Evolutionary conservation across 352 stramenopile species (phyloP), one percentile per base, ranked within the genome.

Genomic region (Phytophthora pseudosyringae): DNA sequence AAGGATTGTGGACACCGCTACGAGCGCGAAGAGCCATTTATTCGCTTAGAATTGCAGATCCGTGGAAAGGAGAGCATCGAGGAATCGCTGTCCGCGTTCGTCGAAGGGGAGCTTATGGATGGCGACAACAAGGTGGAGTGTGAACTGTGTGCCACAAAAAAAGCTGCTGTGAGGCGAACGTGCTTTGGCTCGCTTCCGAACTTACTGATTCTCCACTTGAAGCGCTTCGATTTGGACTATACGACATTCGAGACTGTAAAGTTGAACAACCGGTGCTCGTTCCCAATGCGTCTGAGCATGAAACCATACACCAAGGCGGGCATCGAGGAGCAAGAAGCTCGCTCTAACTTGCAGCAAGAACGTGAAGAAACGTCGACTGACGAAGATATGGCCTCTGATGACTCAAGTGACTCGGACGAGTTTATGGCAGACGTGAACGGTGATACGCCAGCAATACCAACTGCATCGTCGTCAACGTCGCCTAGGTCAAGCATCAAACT

Each of bases 211-310:
- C 77, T 99, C 36, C 98, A 99, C 69, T 70, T 99, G 46, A 99
- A 99, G 80, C 89, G 98, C 44, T 99, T 99, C 69, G 98, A 99
- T 81, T 88, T 99, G 65, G 97, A 99, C 73, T 99, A 98, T 69
- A 98, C 88, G 45, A 99, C 97, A 11, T 99, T 99, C 59, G 97
- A 99, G 77, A 99, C 97, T 4, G 98, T 99, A 6, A 99, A 99
- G 71, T 77, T 99, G 33, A 99, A 99, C 75, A 99, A 98, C 62
- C 83, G 97, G 5, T 98, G 94, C 69, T 96, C 96, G 21, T 99
- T 99, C 76, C 97, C 95, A n/a, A 93, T 98, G 83, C 90, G 85
- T 39, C 75, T 99, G 31, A 98, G 99, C 62, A 98, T 99, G 91
- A 99, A 99, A 69, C 90, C 89, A 40, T 99, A 99, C 76, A 99